These are phyloP conservation scores for Ilyonectria mors-panacis DNA, from an alignment of 2,329 filamentous ascomycete genomes.

Conservation along the genomic window DNA sequence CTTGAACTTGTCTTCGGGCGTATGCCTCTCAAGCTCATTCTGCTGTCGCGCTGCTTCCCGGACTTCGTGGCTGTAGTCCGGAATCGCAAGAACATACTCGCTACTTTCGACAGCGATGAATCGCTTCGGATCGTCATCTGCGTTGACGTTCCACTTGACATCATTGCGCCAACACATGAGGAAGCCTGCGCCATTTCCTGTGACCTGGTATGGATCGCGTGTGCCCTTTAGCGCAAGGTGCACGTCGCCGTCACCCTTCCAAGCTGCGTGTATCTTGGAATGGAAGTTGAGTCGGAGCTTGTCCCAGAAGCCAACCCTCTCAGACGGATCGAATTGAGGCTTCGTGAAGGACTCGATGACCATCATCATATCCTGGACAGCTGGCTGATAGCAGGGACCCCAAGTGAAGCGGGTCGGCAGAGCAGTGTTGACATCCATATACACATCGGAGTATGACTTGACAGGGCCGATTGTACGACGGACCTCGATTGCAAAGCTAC, in stretches of 20 bases:
- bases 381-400: conserved; percentile 97
- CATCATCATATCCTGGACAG: conserved; percentile 99
- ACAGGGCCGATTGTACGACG: conserved; percentile 93
- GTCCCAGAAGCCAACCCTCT: conserved; percentile 97
- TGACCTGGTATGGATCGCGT: conserved; percentile 93
- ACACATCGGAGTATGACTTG: conserved; percentile 96
- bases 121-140: conserved; percentile 87
- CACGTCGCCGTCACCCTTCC: conserved; percentile 96
- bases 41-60: conserved; percentile 71
- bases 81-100: conserved; percentile 94
- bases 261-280: conserved; percentile 88
- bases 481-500: conserved; percentile 87
- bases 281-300: conserved; percentile 97
- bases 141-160: conserved; percentile 88
- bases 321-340: conserved; percentile 92
- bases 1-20: conserved; percentile 75
- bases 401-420: conserved; percentile 95
- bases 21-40: conserved; percentile 71
- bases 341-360: conserved; percentile 98
- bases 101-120: conserved; percentile 98
- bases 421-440: conserved; percentile 92
- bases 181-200: conserved; percentile 92
- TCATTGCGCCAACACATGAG: conserved; percentile 99
- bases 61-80: conserved; percentile 92
- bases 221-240: conserved; percentile 93